Base-by-base conservation (phyloP, 1,139 yeast genomes). In the Yamadazyma aaseri region DNA sequence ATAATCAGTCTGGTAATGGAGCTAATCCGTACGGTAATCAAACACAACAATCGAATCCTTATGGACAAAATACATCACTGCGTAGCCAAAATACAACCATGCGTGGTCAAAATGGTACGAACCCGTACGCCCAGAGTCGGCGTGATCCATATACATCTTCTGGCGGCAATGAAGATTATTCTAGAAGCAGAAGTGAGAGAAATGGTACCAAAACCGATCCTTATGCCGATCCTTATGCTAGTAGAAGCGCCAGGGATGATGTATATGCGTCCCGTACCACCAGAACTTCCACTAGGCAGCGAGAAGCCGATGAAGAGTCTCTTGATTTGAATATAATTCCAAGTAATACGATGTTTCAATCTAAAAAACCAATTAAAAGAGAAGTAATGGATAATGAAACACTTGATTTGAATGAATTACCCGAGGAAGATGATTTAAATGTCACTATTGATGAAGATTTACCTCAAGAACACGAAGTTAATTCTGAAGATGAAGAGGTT, bases 401-500 rank as follows among this genome's bases (percentile, higher is more conserved):
- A 13, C 41, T 65, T 11, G 73, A 69, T 38, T 56, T 69, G 33
- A 66, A 68, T 43, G 69, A 55, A 5, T 42, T 54, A 14, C 63
- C 62, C 2, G 68, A 65, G 41, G 64, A 50, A 31, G 63, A 51
- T 20, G 75, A 65, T 64, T 70, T 56, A 59, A 71, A 55, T 60
- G 70, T 51, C 62, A 73, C 51, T 68, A 71, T 51, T 12, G 67
- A 59, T 28, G 71, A 63, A 30, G 63, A 55, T 31, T 55, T 59
- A 40, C 69, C 65, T 8, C 63, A 63, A 33, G 72, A 73, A 40
- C 78, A 79, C 42, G 60, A 67, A 43, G 60, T 69, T 13, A 66
- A 69, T 43, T 63, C 71, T 4, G 86, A 80, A 46, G 95, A 89
- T 42, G 96, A 86, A 55, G 97, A 89, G 45, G 89, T 90, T 13